phyloP scores from a whole-genome alignment of 73 alveolate species.

The Paramecium primaurelia region DNA sequence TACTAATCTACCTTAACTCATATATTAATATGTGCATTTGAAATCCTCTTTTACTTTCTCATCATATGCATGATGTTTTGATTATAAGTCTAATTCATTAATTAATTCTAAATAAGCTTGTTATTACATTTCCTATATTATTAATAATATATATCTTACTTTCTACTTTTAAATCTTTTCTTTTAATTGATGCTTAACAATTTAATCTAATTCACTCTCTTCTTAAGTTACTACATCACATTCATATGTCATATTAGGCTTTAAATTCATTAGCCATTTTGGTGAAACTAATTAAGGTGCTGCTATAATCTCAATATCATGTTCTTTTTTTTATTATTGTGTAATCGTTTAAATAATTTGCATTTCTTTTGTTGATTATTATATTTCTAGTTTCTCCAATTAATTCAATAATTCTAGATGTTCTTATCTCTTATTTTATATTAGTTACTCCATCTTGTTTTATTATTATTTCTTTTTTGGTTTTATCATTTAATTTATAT shows the following conservation, averaged over 20 bases:
- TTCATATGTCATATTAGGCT: not conserved
- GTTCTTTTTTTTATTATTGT: not conserved
- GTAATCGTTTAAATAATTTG: not conserved
- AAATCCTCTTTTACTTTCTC: conserved; percentile 40
- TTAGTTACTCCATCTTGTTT: not conserved
- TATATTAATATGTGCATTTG: not conserved
- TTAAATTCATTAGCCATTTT: conserved; percentile 10
- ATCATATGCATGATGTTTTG: not conserved
- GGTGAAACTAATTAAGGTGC: not conserved
- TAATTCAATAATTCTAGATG: not conserved
- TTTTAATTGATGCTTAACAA: not conserved
- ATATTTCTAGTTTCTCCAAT: not conserved
- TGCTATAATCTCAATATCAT: not conserved
- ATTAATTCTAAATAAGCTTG: not conserved
- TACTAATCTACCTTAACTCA: not conserved
- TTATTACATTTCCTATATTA: not conserved
- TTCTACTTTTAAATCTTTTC: not conserved
- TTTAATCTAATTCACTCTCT: conserved; percentile 3
- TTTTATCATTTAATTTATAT: not conserved
- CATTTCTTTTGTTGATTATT: not conserved
- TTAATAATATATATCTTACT: not conserved
- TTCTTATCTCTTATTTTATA: not conserved
- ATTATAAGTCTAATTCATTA: not conserved
- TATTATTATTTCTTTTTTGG: not conserved
- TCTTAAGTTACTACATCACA: not conserved